phyloP scores from a whole-genome alignment of 2,329 filamentous ascomycete species.

The Fusarium sp. region DNA sequence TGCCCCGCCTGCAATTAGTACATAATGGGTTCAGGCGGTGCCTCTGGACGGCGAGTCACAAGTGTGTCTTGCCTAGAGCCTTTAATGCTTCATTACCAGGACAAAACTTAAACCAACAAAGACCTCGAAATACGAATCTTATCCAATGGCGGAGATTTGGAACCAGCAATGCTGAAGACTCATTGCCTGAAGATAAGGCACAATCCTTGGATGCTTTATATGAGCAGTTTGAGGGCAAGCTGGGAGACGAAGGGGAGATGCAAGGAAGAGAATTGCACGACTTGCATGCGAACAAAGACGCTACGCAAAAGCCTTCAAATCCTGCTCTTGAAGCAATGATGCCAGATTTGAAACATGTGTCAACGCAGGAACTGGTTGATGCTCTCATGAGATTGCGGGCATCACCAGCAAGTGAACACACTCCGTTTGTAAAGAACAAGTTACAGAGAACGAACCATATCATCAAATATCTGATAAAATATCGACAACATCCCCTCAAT shows the following conservation, averaged over 20 bases:
- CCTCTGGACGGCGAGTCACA: conserved; percentile 67
- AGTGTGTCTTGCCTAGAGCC: conserved; percentile 50
- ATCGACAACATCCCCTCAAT: conserved; percentile 66
- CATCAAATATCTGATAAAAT: conserved; percentile 68
- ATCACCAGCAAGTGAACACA: conserved; percentile 23
- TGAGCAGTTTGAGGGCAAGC: neutral
- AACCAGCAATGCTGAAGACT: conserved; percentile 6
- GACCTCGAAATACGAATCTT: conserved; percentile 7
- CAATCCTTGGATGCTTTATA: conserved; percentile 8
- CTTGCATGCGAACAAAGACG: neutral
- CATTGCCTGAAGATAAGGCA: neutral
- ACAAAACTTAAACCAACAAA: conserved; percentile 15
- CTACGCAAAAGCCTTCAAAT: neutral
- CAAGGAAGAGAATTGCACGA: neutral
- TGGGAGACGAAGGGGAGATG: neutral
- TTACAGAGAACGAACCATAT: conserved; percentile 53
- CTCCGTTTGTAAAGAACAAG: conserved; percentile 37
- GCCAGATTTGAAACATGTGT: conserved; percentile 11
- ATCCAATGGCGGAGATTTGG: conserved; percentile 33
- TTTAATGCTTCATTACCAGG: conserved; percentile 37
- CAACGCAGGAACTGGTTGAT: conserved; percentile 39
- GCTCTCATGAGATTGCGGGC: conserved; percentile 47
- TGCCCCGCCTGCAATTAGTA: conserved; percentile 50
- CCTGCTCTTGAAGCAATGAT: conserved; percentile 11
- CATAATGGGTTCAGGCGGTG: conserved; percentile 73